phyloP scores from a whole-genome alignment of 345 rosid genomes.

The Euphorbia peplus region DNA sequence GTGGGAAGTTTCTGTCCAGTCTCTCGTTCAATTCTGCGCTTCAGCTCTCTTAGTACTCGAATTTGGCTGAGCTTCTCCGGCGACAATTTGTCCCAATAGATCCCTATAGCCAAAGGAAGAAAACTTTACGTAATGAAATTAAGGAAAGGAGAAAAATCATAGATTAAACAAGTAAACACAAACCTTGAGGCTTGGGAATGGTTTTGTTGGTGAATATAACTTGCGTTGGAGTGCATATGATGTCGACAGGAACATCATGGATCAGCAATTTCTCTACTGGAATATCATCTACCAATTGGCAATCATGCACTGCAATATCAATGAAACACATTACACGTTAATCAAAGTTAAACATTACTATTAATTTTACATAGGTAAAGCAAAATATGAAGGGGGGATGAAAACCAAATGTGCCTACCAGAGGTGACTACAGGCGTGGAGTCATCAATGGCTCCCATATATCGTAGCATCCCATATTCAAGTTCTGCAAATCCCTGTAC shows the following conservation, averaged over 20 bases:
- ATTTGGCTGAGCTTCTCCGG: constrained; percentile 80
- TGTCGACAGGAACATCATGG: constrained; percentile 91
- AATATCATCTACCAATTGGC: constrained; percentile 80
- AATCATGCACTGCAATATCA: constrained; percentile 69
- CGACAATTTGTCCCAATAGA: constrained; percentile 80
- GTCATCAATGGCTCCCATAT: constrained; percentile 93
- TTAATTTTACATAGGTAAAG: too few relatives aligned
- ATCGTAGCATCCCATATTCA: constrained; percentile 89
- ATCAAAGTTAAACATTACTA: not conserved
- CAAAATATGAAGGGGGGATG: not conserved
- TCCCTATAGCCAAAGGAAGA: constrained; percentile 37
- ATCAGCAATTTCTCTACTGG: constrained; percentile 69
- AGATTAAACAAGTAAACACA: constrained; percentile 10
- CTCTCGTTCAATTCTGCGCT: constrained; percentile 54
- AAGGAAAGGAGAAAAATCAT: not conserved
- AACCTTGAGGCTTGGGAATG: constrained; percentile 86
- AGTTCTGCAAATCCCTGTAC: constrained; percentile 91
- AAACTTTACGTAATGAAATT: not conserved
- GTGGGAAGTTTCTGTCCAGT: constrained; percentile 65
- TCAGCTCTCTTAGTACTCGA: constrained; percentile 73
- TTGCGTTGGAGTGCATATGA: constrained; percentile 79
- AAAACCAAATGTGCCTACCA: constrained; percentile 26
- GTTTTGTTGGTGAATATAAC: constrained; percentile 63
- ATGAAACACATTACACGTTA: not conserved
- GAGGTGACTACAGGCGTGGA: constrained; percentile 73